Percentiles rank a stretch among this genome's conserved stretches.
Conservation (phyloP, 805 yeast species). For the Tetrapisispora phaffii region DNA sequence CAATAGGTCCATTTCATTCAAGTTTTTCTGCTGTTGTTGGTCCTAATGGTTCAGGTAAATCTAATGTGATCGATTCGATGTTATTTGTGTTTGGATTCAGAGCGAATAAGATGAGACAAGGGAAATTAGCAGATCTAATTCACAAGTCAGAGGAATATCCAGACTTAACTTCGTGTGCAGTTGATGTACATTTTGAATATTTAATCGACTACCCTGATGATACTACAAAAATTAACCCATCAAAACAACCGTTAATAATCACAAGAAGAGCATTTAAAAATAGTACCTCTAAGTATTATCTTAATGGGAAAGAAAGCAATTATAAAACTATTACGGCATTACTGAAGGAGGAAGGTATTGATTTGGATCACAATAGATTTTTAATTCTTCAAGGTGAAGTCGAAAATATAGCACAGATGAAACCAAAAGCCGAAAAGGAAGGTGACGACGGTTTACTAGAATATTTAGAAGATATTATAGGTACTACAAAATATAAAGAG, state of each 20-base stretch:
- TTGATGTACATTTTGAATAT: slow-evolving; percentile 78
- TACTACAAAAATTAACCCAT: slow-evolving; percentile 38
- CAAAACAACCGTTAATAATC: slow-evolving; percentile 51
- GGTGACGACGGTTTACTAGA: slow-evolving; percentile 90
- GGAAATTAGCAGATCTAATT: slow-evolving; percentile 82
- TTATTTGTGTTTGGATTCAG: slow-evolving; percentile 95
- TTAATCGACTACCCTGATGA: slow-evolving; percentile 53
- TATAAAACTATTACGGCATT: slow-evolving; percentile 72
- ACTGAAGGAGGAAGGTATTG: slow-evolving; percentile 76
- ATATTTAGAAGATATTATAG: slow-evolving; percentile 92
- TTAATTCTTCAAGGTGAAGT: slow-evolving; percentile 96
- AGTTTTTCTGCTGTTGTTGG: slow-evolving; percentile 97
- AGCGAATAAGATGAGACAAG: slow-evolving; percentile 94
- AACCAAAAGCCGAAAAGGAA: slow-evolving; percentile 88
- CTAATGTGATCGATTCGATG: slow-evolving; percentile 93
- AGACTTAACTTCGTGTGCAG: slow-evolving; percentile 65
- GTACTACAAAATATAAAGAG: slow-evolving; percentile 76
- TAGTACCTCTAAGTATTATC: slow-evolving; percentile 67
- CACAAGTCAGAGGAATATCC: slow-evolving; percentile 77
- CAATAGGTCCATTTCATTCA: slow-evolving; percentile 88
- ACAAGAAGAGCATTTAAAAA: slow-evolving; percentile 72
- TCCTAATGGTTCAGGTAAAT: slow-evolving; percentile 96
- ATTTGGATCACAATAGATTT: slow-evolving; percentile 88
- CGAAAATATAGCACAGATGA: slow-evolving; percentile 97
- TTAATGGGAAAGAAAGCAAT: slow-evolving; percentile 58